Conservation (phyloP, 2,329 filamentous ascomycete species). For the Talaromyces pinophilus region DNA sequence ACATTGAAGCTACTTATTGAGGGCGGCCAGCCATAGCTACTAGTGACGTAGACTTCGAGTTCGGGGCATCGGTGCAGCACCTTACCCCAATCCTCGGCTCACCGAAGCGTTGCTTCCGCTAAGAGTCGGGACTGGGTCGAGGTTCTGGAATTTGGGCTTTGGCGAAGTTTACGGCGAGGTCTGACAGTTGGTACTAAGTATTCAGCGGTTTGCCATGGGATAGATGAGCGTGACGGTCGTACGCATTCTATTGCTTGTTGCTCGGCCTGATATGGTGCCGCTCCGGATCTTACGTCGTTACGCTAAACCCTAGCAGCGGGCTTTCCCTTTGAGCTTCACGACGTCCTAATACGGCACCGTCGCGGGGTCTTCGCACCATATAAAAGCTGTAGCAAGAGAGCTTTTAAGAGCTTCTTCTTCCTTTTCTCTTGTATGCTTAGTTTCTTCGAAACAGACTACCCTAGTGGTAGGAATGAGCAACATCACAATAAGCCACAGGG, state of each 20-base stretch:
- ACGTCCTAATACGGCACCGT: not conserved
- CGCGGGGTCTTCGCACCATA: not conserved
- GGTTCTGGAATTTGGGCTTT: not conserved
- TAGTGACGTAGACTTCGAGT: not conserved
- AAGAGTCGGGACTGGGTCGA: not conserved
- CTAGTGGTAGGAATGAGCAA: not conserved
- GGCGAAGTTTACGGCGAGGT: not conserved
- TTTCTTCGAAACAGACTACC: not conserved
- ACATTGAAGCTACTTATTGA: not conserved
- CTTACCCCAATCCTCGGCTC: not conserved
- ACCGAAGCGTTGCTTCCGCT: not conserved
- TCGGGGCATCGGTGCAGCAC: not conserved
- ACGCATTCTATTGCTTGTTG: slow-evolving; percentile 1
- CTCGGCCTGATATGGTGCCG: not conserved
- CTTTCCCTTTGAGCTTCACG: not conserved
- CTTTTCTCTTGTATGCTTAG: not conserved
- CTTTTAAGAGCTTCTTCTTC: not conserved
- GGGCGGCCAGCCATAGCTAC: not conserved
- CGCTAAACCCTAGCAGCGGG: not conserved
- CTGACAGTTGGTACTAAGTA: not conserved
- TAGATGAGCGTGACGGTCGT: not conserved
- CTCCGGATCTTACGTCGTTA: not conserved
- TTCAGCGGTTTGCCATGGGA: not conserved
- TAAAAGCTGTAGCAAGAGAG: not conserved
- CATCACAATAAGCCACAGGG: not conserved